These are phyloP conservation scores for Macrophomina phaseolina DNA, from an alignment of 2,329 filamentous ascomycete genomes.

Conservation along the genomic window DNA sequence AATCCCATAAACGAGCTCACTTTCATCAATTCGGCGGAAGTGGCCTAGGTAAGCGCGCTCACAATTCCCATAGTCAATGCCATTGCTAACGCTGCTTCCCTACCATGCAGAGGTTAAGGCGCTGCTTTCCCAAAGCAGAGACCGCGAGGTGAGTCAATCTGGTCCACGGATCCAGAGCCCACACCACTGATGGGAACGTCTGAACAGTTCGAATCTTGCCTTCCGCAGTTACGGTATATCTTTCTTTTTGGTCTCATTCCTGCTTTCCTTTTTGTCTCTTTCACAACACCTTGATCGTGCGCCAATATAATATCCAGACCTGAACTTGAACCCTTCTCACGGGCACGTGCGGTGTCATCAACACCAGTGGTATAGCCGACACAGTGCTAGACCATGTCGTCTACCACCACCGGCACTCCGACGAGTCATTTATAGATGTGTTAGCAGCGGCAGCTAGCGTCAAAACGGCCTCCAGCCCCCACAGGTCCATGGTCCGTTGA, in stretches of 20 bases:
- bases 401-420: too few species aligned
- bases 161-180: not conserved
- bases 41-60: slow-evolving; percentile 10
- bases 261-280: not conserved
- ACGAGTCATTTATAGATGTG: too few species aligned
- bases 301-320: too few species aligned
- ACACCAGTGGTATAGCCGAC: too few species aligned
- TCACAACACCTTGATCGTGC: not conserved
- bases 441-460: too few species aligned
- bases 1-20: not conserved
- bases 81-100: not conserved
- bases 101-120: slow-evolving; percentile 46
- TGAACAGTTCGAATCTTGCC: slow-evolving; percentile 38
- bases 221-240: slow-evolving; percentile 20
- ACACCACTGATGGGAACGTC: slow-evolving; percentile 33
- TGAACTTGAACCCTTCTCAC: too few species aligned
- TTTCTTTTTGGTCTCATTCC: not conserved
- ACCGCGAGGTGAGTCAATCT: slow-evolving; percentile 20
- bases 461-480: too few species aligned
- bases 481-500: too few species aligned
- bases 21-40: slow-evolving; percentile 3
- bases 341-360: too few species aligned
- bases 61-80: not conserved
- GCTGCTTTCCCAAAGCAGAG: slow-evolving; percentile 44
- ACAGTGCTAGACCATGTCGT: too few species aligned